phyloP scores from a whole-genome alignment of 805 yeast genomes.

The Schwanniomyces polymorphus region DNA sequence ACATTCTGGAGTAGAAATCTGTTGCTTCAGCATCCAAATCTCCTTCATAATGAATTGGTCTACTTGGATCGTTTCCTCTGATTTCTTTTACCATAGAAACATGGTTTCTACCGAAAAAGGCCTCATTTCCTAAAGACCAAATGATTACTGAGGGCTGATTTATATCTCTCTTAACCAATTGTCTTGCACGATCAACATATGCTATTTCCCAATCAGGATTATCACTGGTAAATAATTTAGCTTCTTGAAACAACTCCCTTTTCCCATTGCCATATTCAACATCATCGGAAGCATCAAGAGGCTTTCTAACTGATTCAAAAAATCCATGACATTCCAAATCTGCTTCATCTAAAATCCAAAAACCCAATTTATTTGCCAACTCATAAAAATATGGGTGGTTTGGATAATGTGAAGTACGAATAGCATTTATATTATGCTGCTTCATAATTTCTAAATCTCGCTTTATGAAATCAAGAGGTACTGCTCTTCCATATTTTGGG shows the following conservation, averaged over 20 bases:
- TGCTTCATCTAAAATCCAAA: conserved; percentile 37
- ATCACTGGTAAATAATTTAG: conserved; percentile 24
- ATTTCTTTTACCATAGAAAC: conserved; percentile 23
- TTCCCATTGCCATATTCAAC: conserved; percentile 9
- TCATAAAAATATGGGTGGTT: conserved; percentile 29
- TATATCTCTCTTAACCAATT: conserved; percentile 28
- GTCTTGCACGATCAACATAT: conserved; percentile 31
- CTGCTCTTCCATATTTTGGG: conserved; percentile 31
- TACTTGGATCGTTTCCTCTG: conserved; percentile 19
- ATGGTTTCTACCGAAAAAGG: conserved; percentile 33
- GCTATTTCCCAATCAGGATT: conserved; percentile 30
- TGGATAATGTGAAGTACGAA: conserved; percentile 38
- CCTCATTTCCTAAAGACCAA: conserved; percentile 41
- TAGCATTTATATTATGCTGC: conserved; percentile 31
- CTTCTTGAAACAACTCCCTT: conserved; percentile 9
- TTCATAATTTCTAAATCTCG: conserved; percentile 33
- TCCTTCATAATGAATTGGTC: conserved; percentile 36
- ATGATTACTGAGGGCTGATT: conserved; percentile 33
- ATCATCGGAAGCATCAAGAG: conserved; percentile 6
- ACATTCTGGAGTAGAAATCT: conserved; percentile 33
- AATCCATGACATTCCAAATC: conserved; percentile 40
- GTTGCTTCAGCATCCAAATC: conserved; percentile 22
- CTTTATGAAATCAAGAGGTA: conserved; percentile 29
- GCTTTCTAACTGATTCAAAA: conserved; percentile 11
- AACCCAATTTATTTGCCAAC: conserved; percentile 28